These are phyloP conservation scores for Skeletonema tropicum DNA, from an alignment of 108 stramenopile genomes.

Conservation along the genomic window DNA sequence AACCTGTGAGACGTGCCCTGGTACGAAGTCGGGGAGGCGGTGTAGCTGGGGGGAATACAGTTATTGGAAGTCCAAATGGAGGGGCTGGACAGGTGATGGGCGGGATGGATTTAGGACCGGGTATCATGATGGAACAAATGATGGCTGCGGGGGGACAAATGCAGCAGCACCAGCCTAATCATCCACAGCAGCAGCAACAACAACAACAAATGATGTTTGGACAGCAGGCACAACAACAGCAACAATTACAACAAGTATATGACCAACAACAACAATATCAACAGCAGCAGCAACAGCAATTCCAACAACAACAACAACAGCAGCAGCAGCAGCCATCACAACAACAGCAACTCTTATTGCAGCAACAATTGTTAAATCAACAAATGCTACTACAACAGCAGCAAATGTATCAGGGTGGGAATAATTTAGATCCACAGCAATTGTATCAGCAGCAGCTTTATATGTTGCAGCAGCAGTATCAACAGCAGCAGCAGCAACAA, in stretches of 20 bases:
- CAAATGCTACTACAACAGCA: conserved; percentile 12
- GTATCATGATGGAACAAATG: background rate
- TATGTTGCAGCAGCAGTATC: conserved; percentile 34
- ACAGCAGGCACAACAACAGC: background rate
- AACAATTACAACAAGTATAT: conserved; percentile 7
- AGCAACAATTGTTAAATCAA: no score
- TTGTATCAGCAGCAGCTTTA: conserved; percentile 18
- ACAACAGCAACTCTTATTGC: background rate
- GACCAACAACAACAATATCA: conserved; percentile 20
- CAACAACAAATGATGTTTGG: conserved; percentile 14
- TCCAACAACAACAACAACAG: background rate
- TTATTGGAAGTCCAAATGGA: background rate
- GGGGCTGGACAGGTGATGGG: background rate
- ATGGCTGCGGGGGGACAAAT: conserved; percentile 1
- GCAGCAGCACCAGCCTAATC: background rate
- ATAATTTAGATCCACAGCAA: conserved; percentile 3
- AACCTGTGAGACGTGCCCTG: conserved; percentile 38
- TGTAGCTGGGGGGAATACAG: background rate
- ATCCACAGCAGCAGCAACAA: conserved; percentile 16
- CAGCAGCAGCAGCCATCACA: background rate
- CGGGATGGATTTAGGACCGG: background rate
- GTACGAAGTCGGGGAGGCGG: conserved; percentile 32
- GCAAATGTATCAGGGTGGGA: conserved; percentile 15
- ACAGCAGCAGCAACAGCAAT: conserved; percentile 9
- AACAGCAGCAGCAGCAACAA: conserved; percentile 25